phyloP scores from a whole-genome alignment of 2,329 filamentous ascomycete species.

The Clarireedia sp. region DNA sequence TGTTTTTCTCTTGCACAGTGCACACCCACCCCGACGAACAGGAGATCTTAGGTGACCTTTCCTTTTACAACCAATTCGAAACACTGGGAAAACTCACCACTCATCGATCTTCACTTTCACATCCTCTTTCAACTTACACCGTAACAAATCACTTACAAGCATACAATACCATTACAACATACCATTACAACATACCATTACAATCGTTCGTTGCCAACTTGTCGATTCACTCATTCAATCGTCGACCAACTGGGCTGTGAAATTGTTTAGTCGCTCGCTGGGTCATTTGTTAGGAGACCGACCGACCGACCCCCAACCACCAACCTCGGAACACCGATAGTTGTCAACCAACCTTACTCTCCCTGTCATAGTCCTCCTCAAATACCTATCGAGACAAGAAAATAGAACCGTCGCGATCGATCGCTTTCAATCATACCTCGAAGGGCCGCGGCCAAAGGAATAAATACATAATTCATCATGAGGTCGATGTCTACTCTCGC shows the following conservation, averaged over 20 bases:
- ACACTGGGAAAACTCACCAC: not conserved
- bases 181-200: too few relatives aligned
- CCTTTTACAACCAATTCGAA: not conserved
- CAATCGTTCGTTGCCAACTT: too few relatives aligned
- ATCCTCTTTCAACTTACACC: not conserved
- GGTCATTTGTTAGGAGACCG: not conserved
- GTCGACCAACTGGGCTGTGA: not conserved
- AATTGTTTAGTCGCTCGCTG: not conserved
- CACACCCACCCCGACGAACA: not conserved
- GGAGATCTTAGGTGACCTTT: not conserved
- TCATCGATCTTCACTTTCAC: not conserved
- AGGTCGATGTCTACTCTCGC: slow-evolving; percentile 18
- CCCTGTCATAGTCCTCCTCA: not conserved
- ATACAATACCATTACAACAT: too few relatives aligned
- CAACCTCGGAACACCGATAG: not conserved
- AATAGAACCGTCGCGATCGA: not conserved
- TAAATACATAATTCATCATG: slow-evolving; percentile 17
- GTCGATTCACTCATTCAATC: too few relatives aligned
- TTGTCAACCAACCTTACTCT: not conserved
- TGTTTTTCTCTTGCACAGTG: not conserved
- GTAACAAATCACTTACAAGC: not conserved
- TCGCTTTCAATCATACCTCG: not conserved
- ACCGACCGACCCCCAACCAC: not conserved
- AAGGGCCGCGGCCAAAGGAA: slow-evolving; percentile 18
- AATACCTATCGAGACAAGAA: not conserved